Base-by-base conservation (phyloP, 2,329 filamentous ascomycete genomes). In the Claviceps sorghi region DNA sequence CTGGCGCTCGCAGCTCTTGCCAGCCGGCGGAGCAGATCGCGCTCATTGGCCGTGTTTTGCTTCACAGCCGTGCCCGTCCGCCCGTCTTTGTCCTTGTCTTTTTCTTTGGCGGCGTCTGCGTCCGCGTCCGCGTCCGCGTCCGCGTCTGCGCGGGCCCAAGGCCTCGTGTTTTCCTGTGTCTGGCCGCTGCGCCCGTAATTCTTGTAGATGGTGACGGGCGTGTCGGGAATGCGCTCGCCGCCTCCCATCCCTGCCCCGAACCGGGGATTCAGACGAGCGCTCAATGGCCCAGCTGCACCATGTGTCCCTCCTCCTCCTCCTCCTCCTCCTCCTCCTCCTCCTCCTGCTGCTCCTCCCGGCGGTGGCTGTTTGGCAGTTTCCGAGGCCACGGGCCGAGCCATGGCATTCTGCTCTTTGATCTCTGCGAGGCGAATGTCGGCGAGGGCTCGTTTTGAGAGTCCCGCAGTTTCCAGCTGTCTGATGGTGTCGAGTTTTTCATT, bases 401-500 rank as follows among this genome's bases (percentile, higher is more conserved):
- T 65, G 38, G 71, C 69, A 58, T 79, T 77, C 53, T 64, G 67
- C 51, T 76, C 72, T 41, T 72, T 68, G 52, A 78, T 78, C 60
- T 78, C 76, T 36, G 74, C 75, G 2, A 80, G 63, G 34, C 70
- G 69, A 51, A 72, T 71, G 7, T 69, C 69, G n/a, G 76, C 72
- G 17, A 76, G 61, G 1, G 71, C 70, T 50, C 72, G 68, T 52
- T 64, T 72, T 5, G 77, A 73, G 29, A 73, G 58, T 2, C 67
- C 69, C 32, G 70, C 66, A 47, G 64, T 65, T 58, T 77, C 74
- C 22, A 67, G 65, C 45, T 67, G 65, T 40, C 68, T 64, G 46
- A 79, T 71, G 29, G 76, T 72, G 44, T 78, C 74, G 9, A 78
- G 58, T 49, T 72, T 73, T n/a, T 67, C 70, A 55, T 72, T 76